Percentiles rank a stretch among this genome's conserved stretches.
Evolutionary conservation across 2,329 filamentous ascomycete species (phyloP).

Genomic region (Coniochaeta prunicola): DNA sequence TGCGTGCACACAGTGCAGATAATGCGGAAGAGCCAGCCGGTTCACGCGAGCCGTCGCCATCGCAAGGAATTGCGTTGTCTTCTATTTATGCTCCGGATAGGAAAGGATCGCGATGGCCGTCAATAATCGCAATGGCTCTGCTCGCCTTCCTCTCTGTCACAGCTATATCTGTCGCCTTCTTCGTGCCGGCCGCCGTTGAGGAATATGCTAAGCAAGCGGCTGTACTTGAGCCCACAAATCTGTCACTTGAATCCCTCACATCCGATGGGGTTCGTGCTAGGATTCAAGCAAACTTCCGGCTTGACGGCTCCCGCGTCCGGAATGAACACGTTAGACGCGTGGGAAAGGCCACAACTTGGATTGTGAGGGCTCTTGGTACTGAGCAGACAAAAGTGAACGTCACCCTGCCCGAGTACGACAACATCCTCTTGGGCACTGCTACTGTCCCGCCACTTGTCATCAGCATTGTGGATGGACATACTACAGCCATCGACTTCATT

Average conservation of each 20-base stretch:
- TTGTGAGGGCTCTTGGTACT: slow-evolving; percentile 69
- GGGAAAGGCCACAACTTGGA: slow-evolving; percentile 71
- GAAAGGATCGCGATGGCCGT: slow-evolving; percentile 61
- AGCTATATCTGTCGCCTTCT: slow-evolving; percentile 73
- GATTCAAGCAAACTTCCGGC: slow-evolving; percentile 71
- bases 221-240: slow-evolving; percentile 72
- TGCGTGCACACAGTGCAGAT: slow-evolving; percentile 7
- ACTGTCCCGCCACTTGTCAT: slow-evolving; percentile 68
- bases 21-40: neutral
- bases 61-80: slow-evolving; percentile 7
- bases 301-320: slow-evolving; percentile 71
- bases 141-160: slow-evolving; percentile 56
- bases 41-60: neutral
- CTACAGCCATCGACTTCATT: slow-evolving; percentile 71
- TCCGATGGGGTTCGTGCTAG: slow-evolving; percentile 68
- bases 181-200: slow-evolving; percentile 72
- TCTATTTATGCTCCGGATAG: slow-evolving; percentile 14
- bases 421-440: slow-evolving; percentile 71
- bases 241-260: slow-evolving; percentile 83
- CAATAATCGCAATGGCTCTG: slow-evolving; percentile 62
- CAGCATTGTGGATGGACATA: slow-evolving; percentile 69
- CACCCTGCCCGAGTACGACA: slow-evolving; percentile 74
- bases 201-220: slow-evolving; percentile 80
- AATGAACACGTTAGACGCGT: slow-evolving; percentile 66
- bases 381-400: slow-evolving; percentile 66